These are phyloP conservation scores for Myriosclerotinia duriaeana DNA, from an alignment of 2,329 filamentous ascomycete genomes.

Conservation along the genomic window DNA sequence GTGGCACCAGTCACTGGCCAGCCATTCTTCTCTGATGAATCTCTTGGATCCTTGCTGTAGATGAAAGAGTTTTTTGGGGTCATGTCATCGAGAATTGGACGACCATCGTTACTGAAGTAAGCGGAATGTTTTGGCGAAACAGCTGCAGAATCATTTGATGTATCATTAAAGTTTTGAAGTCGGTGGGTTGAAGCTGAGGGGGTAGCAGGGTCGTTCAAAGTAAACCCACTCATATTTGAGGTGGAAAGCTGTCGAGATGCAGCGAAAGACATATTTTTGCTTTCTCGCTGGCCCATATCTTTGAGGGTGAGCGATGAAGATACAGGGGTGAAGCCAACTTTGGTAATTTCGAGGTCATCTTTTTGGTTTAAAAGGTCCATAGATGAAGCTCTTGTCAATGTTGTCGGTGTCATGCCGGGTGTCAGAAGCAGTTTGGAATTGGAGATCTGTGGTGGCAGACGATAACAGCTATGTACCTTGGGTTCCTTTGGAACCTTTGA, in stretches of 20 bases:
- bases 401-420: not conserved
- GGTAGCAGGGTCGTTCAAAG: not conserved
- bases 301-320: not conserved
- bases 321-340: not conserved
- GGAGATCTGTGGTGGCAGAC: conserved; percentile 15
- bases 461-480: conserved; percentile 4
- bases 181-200: not conserved
- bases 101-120: not conserved
- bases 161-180: not conserved
- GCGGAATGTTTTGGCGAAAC: not conserved
- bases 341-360: conserved; percentile 1
- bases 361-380: not conserved
- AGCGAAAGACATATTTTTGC: not conserved
- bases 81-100: not conserved
- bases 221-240: conserved; percentile 12
- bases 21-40: not conserved
- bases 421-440: not conserved
- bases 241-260: conserved; percentile 4
- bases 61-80: not conserved
- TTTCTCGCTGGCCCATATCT: not conserved
- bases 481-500: conserved; percentile 12
- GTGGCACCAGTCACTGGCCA: not conserved
- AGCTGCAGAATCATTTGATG: not conserved
- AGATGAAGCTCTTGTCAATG: conserved; percentile 6
- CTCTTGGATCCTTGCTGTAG: not conserved